Percentiles rank a stretch among this genome's conserved stretches.
phyloP scores from a whole-genome alignment of 139 green algal species.

The Chara braunii region DNA sequence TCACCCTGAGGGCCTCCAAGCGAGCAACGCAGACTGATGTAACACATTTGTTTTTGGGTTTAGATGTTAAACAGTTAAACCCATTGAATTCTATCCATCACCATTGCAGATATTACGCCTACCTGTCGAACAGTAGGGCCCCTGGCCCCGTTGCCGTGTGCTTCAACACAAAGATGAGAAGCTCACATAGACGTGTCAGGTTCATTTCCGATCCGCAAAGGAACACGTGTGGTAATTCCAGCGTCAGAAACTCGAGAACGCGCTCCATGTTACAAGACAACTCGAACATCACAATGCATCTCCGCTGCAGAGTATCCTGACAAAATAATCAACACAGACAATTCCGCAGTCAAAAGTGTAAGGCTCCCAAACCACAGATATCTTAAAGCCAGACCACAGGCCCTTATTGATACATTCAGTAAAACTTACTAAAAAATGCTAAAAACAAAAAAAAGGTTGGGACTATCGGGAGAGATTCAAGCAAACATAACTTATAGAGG shows the following conservation, averaged over 20 bases:
- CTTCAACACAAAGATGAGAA: constrained; percentile 64
- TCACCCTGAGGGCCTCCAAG: neutral
- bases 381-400: too few relatives aligned
- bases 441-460: too few relatives aligned
- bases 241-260: constrained; percentile 64
- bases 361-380: too few relatives aligned
- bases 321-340: neutral
- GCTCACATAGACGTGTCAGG: constrained; percentile 59
- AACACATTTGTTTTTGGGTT: neutral
- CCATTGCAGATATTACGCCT: neutral
- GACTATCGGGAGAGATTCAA: too few relatives aligned
- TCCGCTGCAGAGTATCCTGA: constrained; percentile 43
- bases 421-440: too few relatives aligned
- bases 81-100: too few relatives aligned
- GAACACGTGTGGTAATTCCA: constrained; percentile 43
- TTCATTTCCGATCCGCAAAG: constrained; percentile 46
- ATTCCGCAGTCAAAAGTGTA: too few relatives aligned
- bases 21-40: neutral
- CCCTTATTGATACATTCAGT: too few relatives aligned
- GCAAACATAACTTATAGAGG: too few relatives aligned
- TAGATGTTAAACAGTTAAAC: too few relatives aligned
- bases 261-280: constrained; percentile 60
- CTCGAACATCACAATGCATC: constrained; percentile 62
- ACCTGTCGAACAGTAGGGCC: constrained; percentile 37
- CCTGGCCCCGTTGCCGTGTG: constrained; percentile 44